phyloP scores from a whole-genome alignment of 805 yeast genomes.

The Wickerhamomyces strasburgensis region DNA sequence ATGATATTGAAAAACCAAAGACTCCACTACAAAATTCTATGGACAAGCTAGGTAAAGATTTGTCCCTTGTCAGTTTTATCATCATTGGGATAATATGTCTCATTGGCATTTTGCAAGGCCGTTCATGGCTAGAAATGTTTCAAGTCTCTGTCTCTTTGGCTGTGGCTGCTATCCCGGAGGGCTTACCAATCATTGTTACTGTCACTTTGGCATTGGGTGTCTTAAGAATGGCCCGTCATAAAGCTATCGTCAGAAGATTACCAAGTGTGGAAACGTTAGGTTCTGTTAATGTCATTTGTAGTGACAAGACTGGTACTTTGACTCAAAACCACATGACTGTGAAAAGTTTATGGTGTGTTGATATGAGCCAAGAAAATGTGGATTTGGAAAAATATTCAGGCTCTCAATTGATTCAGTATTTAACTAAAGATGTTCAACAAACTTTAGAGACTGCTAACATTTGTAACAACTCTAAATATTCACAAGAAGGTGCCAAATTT shows the following conservation, averaged over 20 bases:
- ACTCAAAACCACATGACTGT: constrained; percentile 92
- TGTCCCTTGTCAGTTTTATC: constrained; percentile 76
- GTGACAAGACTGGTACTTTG: constrained; percentile 88
- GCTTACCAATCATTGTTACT: constrained; percentile 95
- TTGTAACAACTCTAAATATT: constrained; percentile 71
- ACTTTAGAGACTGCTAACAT: constrained; percentile 63
- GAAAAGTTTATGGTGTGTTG: constrained; percentile 75
- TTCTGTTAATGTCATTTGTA: constrained; percentile 87
- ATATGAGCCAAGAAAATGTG: constrained; percentile 39
- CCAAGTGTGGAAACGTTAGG: constrained; percentile 96
- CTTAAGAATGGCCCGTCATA: constrained; percentile 89
- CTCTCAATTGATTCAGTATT: constrained; percentile 34
- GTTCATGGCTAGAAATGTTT: constrained; percentile 96
- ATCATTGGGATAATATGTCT: constrained; percentile 90
- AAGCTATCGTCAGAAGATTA: constrained; percentile 88
- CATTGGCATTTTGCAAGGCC: constrained; percentile 87
- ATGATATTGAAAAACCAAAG: constrained; percentile 91
- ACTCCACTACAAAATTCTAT: constrained; percentile 93
- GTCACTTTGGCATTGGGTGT: constrained; percentile 97
- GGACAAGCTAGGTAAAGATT: constrained; percentile 92
- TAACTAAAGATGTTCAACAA: constrained; percentile 50
- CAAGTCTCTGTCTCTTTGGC: constrained; percentile 96
- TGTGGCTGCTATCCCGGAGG: constrained; percentile 99
- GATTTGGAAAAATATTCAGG: constrained; percentile 42
- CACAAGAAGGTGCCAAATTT: constrained; percentile 61